Evolutionary conservation across 306 rosid species (phyloP).

Genomic region (Arachis stenosperma): DNA sequence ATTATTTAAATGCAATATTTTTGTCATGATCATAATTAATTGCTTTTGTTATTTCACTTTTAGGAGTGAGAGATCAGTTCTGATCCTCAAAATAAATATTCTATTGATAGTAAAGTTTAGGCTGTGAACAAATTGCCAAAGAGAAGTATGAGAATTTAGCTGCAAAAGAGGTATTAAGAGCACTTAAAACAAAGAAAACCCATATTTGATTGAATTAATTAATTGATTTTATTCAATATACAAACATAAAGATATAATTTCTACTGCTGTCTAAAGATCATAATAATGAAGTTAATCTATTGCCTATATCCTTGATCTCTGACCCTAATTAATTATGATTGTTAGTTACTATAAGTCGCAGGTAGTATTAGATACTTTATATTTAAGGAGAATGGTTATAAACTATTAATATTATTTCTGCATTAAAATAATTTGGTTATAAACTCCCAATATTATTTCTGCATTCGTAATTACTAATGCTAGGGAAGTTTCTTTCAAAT

Average conservation of each 20-base stretch:
- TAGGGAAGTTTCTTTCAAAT: slow-evolving; percentile 29
- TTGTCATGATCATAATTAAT: slow-evolving; percentile 10
- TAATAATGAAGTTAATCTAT: not conserved
- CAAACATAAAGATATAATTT: not conserved
- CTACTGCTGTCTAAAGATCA: not conserved
- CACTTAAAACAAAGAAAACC: not conserved
- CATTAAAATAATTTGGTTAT: no score
- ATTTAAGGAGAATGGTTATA: no score
- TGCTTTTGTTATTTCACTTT: slow-evolving; percentile 10
- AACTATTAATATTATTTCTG: no score
- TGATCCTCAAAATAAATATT: slow-evolving; percentile 42
- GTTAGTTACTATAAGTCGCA: no score
- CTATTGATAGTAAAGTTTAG: slow-evolving; percentile 78
- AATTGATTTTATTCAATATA: not conserved
- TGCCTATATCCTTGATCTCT: not conserved
- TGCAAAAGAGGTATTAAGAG: slow-evolving; percentile 64
- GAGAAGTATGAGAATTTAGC: slow-evolving; percentile 59
- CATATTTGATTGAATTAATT: not conserved
- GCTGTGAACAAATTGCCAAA: slow-evolving; percentile 95
- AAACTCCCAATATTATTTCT: not conserved
- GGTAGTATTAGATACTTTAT: no score
- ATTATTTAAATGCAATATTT: slow-evolving; percentile 9
- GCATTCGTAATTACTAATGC: slow-evolving; percentile 16
- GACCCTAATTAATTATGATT: not conserved
- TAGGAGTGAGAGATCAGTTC: slow-evolving; percentile 50